Conservation (phyloP, 768 basidiomycete species). For the Auriscalpium microsporum region DNA sequence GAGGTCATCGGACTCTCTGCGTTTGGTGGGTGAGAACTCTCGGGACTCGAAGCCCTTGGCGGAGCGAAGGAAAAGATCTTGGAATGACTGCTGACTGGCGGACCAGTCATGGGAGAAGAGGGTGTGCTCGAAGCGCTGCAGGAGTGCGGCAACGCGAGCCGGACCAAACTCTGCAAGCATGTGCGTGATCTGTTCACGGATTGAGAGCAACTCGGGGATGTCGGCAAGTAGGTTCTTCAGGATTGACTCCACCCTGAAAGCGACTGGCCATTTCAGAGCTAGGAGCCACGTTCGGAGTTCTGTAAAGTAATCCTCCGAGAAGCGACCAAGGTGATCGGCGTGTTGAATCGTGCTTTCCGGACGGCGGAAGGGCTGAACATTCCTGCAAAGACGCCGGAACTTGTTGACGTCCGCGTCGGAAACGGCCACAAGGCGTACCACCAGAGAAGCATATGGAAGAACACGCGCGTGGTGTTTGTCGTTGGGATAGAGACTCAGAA, state of each 20-base stretch:
- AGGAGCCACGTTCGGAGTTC: slow-evolving; percentile 27
- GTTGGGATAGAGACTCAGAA: slow-evolving; percentile 26
- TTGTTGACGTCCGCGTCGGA: slow-evolving; percentile 24
- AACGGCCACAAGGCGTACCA: slow-evolving; percentile 41
- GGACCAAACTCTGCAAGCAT: slow-evolving; percentile 25
- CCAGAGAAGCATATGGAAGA: slow-evolving; percentile 42
- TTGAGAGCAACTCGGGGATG: slow-evolving; percentile 38
- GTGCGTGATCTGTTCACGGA: slow-evolving; percentile 28
- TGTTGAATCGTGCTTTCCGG: slow-evolving; percentile 26
- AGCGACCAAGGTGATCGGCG: slow-evolving; percentile 37
- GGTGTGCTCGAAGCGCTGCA: slow-evolving; percentile 25
- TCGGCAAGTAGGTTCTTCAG: slow-evolving; percentile 33
- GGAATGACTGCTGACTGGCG: slow-evolving; percentile 1
- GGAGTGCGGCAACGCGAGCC: slow-evolving; percentile 30
- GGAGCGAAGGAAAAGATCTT: slow-evolving; percentile 21
- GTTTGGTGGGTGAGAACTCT: neutral
- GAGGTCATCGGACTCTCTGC: slow-evolving; percentile 13
- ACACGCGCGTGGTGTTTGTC: slow-evolving; percentile 32
- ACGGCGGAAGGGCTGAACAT: slow-evolving; percentile 25
- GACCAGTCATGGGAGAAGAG: neutral
- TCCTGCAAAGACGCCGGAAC: slow-evolving; percentile 32
- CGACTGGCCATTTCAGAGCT: slow-evolving; percentile 37
- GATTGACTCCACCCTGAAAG: slow-evolving; percentile 50
- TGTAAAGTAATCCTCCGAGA: slow-evolving; percentile 28
- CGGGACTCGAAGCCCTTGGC: slow-evolving; percentile 10